Percentiles rank a stretch among this genome's conserved stretches.
phyloP scores from a whole-genome alignment of 345 rosid species.

The Cardiospermum halicacabum region DNA sequence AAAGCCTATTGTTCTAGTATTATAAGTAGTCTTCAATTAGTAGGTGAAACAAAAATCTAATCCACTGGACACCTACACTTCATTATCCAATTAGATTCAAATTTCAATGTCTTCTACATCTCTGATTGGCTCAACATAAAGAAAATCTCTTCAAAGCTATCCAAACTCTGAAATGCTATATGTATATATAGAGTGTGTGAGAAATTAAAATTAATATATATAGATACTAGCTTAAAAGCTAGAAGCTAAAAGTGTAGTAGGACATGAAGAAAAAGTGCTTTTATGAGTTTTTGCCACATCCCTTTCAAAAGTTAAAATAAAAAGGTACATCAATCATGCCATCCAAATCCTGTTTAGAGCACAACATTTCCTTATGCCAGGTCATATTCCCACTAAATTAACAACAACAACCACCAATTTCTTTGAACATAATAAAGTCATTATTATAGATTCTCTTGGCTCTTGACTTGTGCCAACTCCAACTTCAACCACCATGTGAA shows the following conservation, averaged over 20 bases:
- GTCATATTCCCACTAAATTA: slow-evolving; percentile 7
- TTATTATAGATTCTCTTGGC: neutral
- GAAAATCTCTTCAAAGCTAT: slow-evolving; percentile 15
- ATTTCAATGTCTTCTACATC: neutral
- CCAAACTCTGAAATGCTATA: neutral
- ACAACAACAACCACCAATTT: slow-evolving; percentile 1
- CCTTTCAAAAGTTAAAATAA: too few relatives aligned
- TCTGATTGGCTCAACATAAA: slow-evolving; percentile 12
- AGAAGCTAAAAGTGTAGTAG: too few relatives aligned
- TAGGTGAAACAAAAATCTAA: neutral
- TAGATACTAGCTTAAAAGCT: neutral
- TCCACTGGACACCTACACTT: neutral
- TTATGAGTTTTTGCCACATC: neutral
- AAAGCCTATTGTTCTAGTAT: neutral
- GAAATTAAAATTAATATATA: too few relatives aligned
- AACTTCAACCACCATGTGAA: slow-evolving; percentile 4
- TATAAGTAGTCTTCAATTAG: neutral
- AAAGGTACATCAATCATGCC: neutral
- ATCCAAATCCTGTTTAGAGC: neutral
- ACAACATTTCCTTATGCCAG: slow-evolving; percentile 10
- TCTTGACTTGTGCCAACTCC: neutral
- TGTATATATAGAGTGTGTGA: too few relatives aligned
- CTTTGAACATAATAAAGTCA: slow-evolving; percentile 24
- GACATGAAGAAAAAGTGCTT: neutral
- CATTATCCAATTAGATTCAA: neutral